Evolutionary conservation across 345 rosid genomes (phyloP), one percentile per base, ranked within the genome.

Genomic region (Pseudoturritis turrita): DNA sequence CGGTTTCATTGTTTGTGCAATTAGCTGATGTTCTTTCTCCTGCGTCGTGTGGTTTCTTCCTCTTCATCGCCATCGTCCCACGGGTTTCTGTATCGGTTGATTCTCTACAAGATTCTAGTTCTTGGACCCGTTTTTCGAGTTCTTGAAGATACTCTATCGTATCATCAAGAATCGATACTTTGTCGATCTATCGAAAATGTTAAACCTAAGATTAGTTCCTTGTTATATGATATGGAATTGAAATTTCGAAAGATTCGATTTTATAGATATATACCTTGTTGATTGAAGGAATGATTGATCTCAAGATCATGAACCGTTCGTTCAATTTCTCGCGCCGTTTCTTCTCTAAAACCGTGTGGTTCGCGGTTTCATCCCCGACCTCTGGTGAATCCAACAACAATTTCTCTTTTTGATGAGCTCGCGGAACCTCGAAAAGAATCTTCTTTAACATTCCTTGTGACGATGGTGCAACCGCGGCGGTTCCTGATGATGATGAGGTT

Each of bases 71-170:
- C 65, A 78, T 82, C 23, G 68, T 76, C 36, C 81, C 74, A 58
- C 77, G 82, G 2, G 65, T 44, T 44, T 75, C 86, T 15, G 57
- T 65, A 15, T 83, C 91, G 1, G 79, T 58, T 5, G 84, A 82
- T 45, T 81, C 87, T 81, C 40, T 80, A 82, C 90, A 82, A 47
- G 95, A 87, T 77, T 92, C 90, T 66, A 87, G 75, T 60, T 87
- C 91, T 70, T 86, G 91, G n/a, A 90, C 87, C 60, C 88, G 84
- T 51, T 87, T 84, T 67, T 87, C 86, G 3, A 88, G 88, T 77
- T 80, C 84, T 71, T 82, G 84, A 72, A 87, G 73, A 80, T 89
- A 84, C 57, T 69, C 79, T 26, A 86, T 88, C 10, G 89, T 84
- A 67, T 87, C 85, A 14, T 76, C 79, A 47, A 87, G 87, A 71